These are phyloP conservation scores for Solanum hybrid DNA, from an alignment of 305 asterid genomes.

Conservation along the genomic window DNA sequence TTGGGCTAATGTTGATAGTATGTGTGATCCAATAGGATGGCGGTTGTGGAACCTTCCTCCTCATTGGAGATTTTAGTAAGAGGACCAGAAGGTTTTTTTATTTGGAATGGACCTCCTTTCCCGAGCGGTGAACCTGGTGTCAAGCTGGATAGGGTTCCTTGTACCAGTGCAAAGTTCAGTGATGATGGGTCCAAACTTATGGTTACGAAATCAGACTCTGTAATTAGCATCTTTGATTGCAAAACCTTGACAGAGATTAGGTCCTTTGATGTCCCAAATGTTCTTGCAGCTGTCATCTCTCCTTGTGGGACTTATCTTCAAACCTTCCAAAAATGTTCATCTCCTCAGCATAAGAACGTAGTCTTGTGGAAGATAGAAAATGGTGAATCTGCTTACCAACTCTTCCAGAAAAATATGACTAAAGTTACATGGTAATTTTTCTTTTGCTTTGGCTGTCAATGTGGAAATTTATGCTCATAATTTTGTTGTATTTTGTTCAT, in stretches of 20 bases:
- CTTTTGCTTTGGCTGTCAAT: background rate
- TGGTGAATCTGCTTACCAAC: slow-evolving; percentile 63
- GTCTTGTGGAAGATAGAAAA: slow-evolving; percentile 55
- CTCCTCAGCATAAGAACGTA: slow-evolving; percentile 73
- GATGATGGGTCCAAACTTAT: slow-evolving; percentile 84
- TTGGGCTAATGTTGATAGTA: background rate
- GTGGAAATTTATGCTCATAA: slow-evolving; percentile 1
- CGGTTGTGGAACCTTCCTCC: slow-evolving; percentile 38
- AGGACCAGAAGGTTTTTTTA: slow-evolving; percentile 57
- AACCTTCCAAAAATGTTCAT: slow-evolving; percentile 67
- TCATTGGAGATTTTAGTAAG: slow-evolving; percentile 63
- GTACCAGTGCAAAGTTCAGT: slow-evolving; percentile 60
- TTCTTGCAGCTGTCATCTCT: slow-evolving; percentile 83
- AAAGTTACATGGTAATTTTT: slow-evolving; percentile 64
- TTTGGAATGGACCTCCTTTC: slow-evolving; percentile 93
- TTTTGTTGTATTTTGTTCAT: slow-evolving; percentile 1
- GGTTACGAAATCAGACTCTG: slow-evolving; percentile 49
- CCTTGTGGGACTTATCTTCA: slow-evolving; percentile 80
- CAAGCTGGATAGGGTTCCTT: slow-evolving; percentile 50
- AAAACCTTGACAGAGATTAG: slow-evolving; percentile 50
- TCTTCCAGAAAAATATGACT: slow-evolving; percentile 74
- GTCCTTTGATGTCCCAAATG: slow-evolving; percentile 46
- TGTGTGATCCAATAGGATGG: slow-evolving; percentile 32
- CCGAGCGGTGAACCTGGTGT: slow-evolving; percentile 45
- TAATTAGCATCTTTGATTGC: slow-evolving; percentile 50